Evolutionary conservation across 306 rosid species (phyloP), one percentile per base, ranked within the genome.

Genomic region (Dryas alaskensis): DNA sequence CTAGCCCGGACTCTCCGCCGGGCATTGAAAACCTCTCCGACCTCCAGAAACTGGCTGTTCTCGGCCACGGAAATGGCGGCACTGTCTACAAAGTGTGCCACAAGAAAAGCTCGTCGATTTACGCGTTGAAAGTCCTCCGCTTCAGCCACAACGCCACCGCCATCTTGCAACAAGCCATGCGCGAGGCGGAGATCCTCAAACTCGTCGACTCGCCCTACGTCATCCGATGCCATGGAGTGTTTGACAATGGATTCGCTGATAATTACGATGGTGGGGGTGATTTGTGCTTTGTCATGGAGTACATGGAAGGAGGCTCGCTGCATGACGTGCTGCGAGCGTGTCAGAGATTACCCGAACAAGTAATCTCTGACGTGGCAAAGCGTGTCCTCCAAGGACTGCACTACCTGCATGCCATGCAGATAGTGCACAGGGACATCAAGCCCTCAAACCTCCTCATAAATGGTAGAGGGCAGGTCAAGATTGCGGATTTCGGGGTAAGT

Each of bases 401-500:
- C 4, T 86, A 87, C 45, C 60, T 90, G n/a, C 93, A 88, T 52
- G 86, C 69, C 39, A 78, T 81, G 82, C 72, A 81, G 66, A 81
- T 91, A 25, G 90, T 91, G 67, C 97, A 91, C 43, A 84, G 93
- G 65, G 94, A 91, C 73, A 88, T 91, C 13, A 88, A 88, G 6
- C 94, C 94, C 10, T 87, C 92, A 2, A 91, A 91, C 53, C 81
- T 88, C 49, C 89, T 87, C 40, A 72, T 88, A 72, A 84, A 87
- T 47, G 76, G 68, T 0, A 73, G 61, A 16, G 87, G 90, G 13
- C 84, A 87, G 71, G 87, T 87, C 54, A 91, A 88, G 72, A 91
- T 88, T 44, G 90, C 97, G 22, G 92, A 91, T n/a, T 91, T 91
- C 64, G 97, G 97, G 10, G 87, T 84, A 10, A 88, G 90, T 60